Conservation (phyloP, 1,284 basidiomycete genomes). For the Ganoderma boninense region DNA sequence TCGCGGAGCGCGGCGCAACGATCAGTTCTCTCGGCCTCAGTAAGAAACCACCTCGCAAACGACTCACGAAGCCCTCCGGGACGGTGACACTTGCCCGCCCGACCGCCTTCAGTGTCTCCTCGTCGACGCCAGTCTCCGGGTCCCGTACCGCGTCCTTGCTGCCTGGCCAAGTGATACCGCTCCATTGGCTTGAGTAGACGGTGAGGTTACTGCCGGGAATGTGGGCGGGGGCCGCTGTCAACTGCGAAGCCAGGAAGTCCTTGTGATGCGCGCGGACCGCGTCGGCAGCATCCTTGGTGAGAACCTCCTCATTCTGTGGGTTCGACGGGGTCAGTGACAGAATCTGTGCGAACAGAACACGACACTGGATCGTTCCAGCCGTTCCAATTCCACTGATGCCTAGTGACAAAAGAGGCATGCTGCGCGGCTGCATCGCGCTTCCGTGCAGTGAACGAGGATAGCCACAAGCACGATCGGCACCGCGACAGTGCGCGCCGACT, state of each 20-base stretch:
- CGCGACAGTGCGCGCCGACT: no score
- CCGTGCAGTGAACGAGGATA: background rate
- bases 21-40: background rate
- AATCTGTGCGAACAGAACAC: background rate
- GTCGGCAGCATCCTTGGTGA: constrained; percentile 59
- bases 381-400: no score
- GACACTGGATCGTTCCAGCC: no score
- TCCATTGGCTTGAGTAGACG: constrained; percentile 75
- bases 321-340: background rate
- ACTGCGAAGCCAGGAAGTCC: constrained; percentile 65
- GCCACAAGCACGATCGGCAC: background rate
- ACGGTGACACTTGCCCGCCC: constrained; percentile 77
- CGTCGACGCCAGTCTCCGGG: constrained; percentile 76
- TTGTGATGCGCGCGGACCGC: constrained; percentile 66
- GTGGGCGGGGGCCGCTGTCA: constrained; percentile 59
- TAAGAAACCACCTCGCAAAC: background rate
- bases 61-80: constrained; percentile 66
- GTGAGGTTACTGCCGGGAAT: constrained; percentile 49
- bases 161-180: constrained; percentile 76
- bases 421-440: no score
- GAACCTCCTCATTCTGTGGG: constrained; percentile 59
- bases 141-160: constrained; percentile 56
- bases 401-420: no score
- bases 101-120: constrained; percentile 59
- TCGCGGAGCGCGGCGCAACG: background rate